Percentiles rank a stretch among this genome's conserved stretches.
These are phyloP conservation scores for Penicillium pancosmium DNA, from an alignment of 495 filamentous ascomycete species.

Conservation along the genomic window DNA sequence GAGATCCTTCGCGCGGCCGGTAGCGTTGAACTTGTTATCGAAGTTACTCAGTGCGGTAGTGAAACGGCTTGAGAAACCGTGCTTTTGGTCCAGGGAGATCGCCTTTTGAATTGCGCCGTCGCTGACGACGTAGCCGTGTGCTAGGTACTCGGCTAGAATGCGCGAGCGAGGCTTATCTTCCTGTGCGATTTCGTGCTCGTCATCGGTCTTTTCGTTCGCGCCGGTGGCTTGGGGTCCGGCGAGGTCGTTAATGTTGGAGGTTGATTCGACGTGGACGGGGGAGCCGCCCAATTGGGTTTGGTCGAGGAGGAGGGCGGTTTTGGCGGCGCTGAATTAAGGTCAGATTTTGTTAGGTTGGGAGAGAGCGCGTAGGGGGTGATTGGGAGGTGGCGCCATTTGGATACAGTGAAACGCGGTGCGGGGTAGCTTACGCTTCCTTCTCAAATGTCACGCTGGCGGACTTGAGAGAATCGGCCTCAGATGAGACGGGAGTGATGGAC, in stretches of 20 bases:
- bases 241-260: constrained; percentile 65
- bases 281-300: constrained; percentile 87
- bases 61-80: constrained; percentile 81
- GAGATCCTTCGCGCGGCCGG: constrained; percentile 72
- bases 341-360: not conserved
- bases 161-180: constrained; percentile 94
- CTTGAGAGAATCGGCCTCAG: constrained; percentile 62
- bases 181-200: constrained; percentile 72
- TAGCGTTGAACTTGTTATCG: constrained; percentile 79
- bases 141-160: constrained; percentile 93
- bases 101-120: constrained; percentile 83
- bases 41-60: constrained; percentile 70
- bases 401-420: constrained; percentile 23
- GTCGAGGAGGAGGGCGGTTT: constrained; percentile 94
- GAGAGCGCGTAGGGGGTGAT: too few species aligned
- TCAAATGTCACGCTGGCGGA: constrained; percentile 92
- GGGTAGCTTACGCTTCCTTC: constrained; percentile 72
- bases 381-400: constrained; percentile 9
- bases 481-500: constrained; percentile 68
- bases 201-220: constrained; percentile 50
- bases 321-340: constrained; percentile 64
- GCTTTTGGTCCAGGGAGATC: constrained; percentile 87
- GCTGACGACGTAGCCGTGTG: constrained; percentile 86
- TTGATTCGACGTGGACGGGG: constrained; percentile 74
- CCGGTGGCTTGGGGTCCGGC: constrained; percentile 53